These are phyloP conservation scores for Cercospora brassicicola DNA, from an alignment of 2,329 filamentous ascomycete genomes.

Conservation along the genomic window DNA sequence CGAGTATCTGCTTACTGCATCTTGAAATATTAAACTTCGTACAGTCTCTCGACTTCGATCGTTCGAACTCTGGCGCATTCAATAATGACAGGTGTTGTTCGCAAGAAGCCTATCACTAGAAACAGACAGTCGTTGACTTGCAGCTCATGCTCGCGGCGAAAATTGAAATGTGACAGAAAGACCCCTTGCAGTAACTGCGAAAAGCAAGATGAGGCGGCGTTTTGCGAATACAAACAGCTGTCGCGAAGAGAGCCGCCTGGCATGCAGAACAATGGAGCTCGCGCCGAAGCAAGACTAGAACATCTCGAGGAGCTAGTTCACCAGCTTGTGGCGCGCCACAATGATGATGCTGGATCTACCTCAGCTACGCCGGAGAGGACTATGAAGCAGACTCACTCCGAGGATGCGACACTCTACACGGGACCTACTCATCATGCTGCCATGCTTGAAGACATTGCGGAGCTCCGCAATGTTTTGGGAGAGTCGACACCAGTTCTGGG, in stretches of 20 bases:
- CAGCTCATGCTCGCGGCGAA: conserved; percentile 7
- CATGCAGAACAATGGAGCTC: not conserved
- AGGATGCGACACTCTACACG: conserved; percentile 8
- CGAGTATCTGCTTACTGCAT: not conserved
- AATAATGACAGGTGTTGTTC: not conserved
- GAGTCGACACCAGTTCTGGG: conserved; percentile 3
- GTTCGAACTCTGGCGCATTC: not conserved
- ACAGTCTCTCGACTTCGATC: not conserved
- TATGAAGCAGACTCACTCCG: not conserved
- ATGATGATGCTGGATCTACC: not conserved
- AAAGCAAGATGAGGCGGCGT: conserved; percentile 5
- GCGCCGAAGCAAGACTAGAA: conserved; percentile 16
- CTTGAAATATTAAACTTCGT: not conserved
- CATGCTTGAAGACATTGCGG: conserved; percentile 23
- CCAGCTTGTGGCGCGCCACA: conserved; percentile 6
- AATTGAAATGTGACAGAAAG: conserved; percentile 19
- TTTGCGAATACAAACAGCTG: conserved; percentile 12
- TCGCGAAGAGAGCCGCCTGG: conserved; percentile 5
- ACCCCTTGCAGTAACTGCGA: conserved; percentile 15
- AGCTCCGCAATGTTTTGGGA: conserved; percentile 17
- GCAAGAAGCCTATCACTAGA: conserved; percentile 21
- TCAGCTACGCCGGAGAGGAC: not conserved
- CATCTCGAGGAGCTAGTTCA: conserved; percentile 18
- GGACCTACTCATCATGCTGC: conserved; percentile 24
- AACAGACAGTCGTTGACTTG: conserved; percentile 19